Percentiles rank a stretch among this genome's conserved stretches.
Conservation (phyloP, 192 early-diverging fungal species). For the Physocladia obscura region DNA sequence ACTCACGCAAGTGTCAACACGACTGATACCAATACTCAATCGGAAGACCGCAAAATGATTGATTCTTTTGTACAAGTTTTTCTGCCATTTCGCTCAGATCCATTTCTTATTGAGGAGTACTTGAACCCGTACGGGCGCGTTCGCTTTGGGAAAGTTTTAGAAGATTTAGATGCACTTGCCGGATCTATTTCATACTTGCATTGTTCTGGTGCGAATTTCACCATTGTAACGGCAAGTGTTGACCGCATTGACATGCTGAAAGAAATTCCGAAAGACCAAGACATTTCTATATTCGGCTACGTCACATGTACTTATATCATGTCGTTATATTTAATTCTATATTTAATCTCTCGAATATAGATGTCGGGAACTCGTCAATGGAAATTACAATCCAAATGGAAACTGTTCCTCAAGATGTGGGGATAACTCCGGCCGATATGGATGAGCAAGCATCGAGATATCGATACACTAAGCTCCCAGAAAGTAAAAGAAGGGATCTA, state of each 20-base stretch:
- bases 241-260: slow-evolving; percentile 81
- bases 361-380: slow-evolving; percentile 85
- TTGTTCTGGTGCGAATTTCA: slow-evolving; percentile 52
- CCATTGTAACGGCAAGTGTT: slow-evolving; percentile 86
- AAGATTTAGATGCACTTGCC: slow-evolving; percentile 81
- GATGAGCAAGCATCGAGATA: background rate
- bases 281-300: slow-evolving; percentile 77
- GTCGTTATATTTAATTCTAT: background rate
- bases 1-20: no score
- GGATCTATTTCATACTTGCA: slow-evolving; percentile 81
- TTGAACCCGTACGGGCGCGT: slow-evolving; percentile 72
- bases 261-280: slow-evolving; percentile 58
- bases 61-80: slow-evolving; percentile 70
- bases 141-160: slow-evolving; percentile 78
- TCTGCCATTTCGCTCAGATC: slow-evolving; percentile 75
- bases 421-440: slow-evolving; percentile 19
- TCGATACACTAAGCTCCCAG: background rate
- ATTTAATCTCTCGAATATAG: slow-evolving; percentile 6
- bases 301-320: slow-evolving; percentile 72
- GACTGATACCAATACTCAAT: background rate
- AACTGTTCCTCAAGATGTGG: slow-evolving; percentile 28
- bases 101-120: slow-evolving; percentile 78
- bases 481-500: slow-evolving; percentile 13
- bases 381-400: slow-evolving; percentile 58
- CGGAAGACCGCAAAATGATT: slow-evolving; percentile 11